Base-by-base conservation (phyloP, 352 stramenopile genomes). In the Discostella stelligera region DNA sequence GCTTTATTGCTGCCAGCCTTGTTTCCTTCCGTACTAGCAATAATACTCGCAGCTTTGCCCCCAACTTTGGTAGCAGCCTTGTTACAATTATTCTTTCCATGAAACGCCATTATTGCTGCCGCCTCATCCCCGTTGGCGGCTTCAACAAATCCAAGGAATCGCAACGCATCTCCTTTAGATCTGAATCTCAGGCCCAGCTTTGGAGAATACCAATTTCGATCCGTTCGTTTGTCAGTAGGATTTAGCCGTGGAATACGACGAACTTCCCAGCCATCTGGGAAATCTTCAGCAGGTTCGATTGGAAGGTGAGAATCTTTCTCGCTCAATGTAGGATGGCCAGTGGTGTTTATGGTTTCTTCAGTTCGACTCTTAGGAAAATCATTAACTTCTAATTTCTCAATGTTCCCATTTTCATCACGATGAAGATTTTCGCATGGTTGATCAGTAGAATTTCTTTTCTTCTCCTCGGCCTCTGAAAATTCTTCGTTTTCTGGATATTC, bases 141-240 rank as follows among this genome's bases (percentile, higher is more conserved):
- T 44, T 75, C 69, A 23, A 82, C 39, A 10, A 68, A 70, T 60
- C 18, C 54, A 16, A 80, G 9, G 48, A 75, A 78, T 7, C 63
- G 65, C 32, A 67, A 50, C 23, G 60, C 70, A 32, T 84, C 76
- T 48, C 48, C 52, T 66, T 78, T 82, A 25, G 32, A 54, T 64
- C 75, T 74, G 23, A 82, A 82, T 54, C 70, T 78, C 18, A 82
- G 56, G 13, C 44, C 68, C n/a, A 82, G 64, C 56, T 78, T 82
- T 0, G 75, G 75, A 46, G 75, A 78, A n/a, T 78, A 82, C 54
- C 54, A 82, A 66, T 70, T 60, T 66, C 52, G 37, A 68, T 82
- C 75, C 30, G 58, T 75, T 11, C 74, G 66, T 61, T 72, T 77
- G 27, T 82, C 75, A 32, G 8, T 71, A 13, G 54, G 60, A 64